phyloP scores from a whole-genome alignment of 768 basidiomycete species.

The Rhizopogon vesiculosus region DNA sequence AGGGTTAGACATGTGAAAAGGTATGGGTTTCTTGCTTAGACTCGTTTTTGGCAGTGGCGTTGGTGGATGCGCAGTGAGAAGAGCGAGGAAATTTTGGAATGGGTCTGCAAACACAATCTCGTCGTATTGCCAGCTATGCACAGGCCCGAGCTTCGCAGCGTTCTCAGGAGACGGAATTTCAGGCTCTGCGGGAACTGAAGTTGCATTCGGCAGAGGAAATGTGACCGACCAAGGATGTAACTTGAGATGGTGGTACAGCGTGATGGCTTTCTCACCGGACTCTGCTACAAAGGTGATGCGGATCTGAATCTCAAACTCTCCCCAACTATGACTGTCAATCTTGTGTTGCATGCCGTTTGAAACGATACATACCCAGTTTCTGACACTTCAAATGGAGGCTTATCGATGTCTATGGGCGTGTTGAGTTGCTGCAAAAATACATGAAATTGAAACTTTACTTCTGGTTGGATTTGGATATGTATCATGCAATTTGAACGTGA shows the following conservation, averaged over 20 bases:
- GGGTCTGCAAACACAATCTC: slow-evolving; percentile 97
- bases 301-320: slow-evolving; percentile 96
- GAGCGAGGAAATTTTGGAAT: slow-evolving; percentile 77
- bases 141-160: slow-evolving; percentile 66
- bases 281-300: slow-evolving; percentile 86
- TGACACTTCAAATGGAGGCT: slow-evolving; percentile 89
- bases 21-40: slow-evolving; percentile 49
- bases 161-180: slow-evolving; percentile 65
- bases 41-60: slow-evolving; percentile 64
- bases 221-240: slow-evolving; percentile 81
- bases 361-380: slow-evolving; percentile 75
- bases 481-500: slow-evolving; percentile 96
- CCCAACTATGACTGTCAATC: slow-evolving; percentile 59
- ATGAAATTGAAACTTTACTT: slow-evolving; percentile 49
- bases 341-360: background rate
- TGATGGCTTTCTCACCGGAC: slow-evolving; percentile 85
- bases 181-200: slow-evolving; percentile 39
- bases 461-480: slow-evolving; percentile 89
- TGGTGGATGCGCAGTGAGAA: slow-evolving; percentile 78
- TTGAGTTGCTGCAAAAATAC: background rate
- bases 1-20: slow-evolving; percentile 65
- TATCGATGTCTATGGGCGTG: slow-evolving; percentile 67
- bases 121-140: slow-evolving; percentile 99
- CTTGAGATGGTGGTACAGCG: slow-evolving; percentile 90
- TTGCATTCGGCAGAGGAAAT: slow-evolving; percentile 11